Evolutionary conservation across 2,329 filamentous ascomycete genomes (phyloP).

Genomic region (Cordyceps fumosorosea): DNA sequence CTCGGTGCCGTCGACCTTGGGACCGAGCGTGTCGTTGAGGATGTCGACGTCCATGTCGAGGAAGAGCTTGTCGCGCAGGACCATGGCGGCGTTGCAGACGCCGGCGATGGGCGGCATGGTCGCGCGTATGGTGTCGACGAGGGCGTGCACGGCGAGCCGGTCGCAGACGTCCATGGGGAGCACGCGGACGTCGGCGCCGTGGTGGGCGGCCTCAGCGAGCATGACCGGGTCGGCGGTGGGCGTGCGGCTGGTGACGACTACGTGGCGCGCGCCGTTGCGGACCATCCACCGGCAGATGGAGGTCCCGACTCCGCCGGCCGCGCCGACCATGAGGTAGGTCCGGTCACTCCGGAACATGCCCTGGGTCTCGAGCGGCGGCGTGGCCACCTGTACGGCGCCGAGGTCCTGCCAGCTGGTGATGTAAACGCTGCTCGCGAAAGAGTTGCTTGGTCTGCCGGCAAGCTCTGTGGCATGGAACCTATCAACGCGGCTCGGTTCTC

Average conservation of each 20-base stretch:
- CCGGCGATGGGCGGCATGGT: slow-evolving; percentile 29
- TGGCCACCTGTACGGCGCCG: not conserved
- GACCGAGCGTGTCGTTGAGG: slow-evolving; percentile 20
- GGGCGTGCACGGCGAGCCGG: not conserved
- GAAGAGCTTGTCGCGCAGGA: slow-evolving; percentile 24
- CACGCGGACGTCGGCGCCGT: not conserved
- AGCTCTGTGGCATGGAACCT: not conserved
- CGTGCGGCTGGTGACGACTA: slow-evolving; percentile 31
- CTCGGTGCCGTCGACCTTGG: slow-evolving; percentile 28
- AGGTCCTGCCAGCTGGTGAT: not conserved
- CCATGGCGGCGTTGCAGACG: slow-evolving; percentile 32
- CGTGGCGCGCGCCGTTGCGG: slow-evolving; percentile 25
- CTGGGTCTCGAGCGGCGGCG: not conserved
- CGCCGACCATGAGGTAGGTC: slow-evolving; percentile 28
- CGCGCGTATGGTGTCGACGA: not conserved
- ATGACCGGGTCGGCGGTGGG: slow-evolving; percentile 16
- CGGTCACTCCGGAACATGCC: slow-evolving; percentile 14
- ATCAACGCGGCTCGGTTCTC: not conserved
- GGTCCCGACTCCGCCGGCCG: slow-evolving; percentile 28
- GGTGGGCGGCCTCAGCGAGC: not conserved
- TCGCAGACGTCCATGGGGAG: not conserved
- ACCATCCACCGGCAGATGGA: slow-evolving; percentile 33
- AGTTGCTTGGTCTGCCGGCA: not conserved
- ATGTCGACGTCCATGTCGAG: slow-evolving; percentile 17
- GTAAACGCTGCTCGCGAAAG: not conserved